Evolutionary conservation across 73 alveolate species (phyloP).

Genomic region (Paraurostyla sp.): DNA sequence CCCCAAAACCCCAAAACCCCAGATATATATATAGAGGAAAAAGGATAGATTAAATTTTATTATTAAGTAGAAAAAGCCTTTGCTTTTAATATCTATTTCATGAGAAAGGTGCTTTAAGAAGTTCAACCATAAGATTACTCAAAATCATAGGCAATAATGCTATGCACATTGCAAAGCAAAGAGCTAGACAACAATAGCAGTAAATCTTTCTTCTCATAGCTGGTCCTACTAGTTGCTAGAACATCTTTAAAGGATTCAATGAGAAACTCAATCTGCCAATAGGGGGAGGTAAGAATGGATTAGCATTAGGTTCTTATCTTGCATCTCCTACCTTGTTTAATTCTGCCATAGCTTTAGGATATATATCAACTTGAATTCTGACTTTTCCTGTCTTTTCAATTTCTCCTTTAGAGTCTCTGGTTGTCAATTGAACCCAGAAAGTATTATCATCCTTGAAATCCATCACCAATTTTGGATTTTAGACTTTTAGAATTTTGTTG

Average conservation of each 20-base stretch:
- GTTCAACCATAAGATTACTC: too few species aligned
- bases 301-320: slow-evolving; percentile 96
- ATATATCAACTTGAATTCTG: slow-evolving; percentile 81
- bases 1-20: too few species aligned
- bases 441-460: slow-evolving; percentile 83
- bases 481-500: slow-evolving; percentile 31
- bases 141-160: slow-evolving; percentile 64
- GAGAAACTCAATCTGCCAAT: slow-evolving; percentile 95
- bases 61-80: too few species aligned
- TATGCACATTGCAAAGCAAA: slow-evolving; percentile 61
- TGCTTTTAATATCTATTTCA: too few species aligned
- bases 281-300: slow-evolving; percentile 97
- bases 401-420: slow-evolving; percentile 77
- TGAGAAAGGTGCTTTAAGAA: too few species aligned
- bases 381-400: slow-evolving; percentile 86
- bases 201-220: slow-evolving; percentile 86
- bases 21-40: too few species aligned
- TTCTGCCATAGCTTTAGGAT: slow-evolving; percentile 46
- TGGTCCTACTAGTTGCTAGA: slow-evolving; percentile 91
- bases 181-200: slow-evolving; percentile 79
- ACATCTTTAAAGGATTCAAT: slow-evolving; percentile 94
- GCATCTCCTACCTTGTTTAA: slow-evolving; percentile 91
- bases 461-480: slow-evolving; percentile 27
- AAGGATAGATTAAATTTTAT: too few species aligned
- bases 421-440: slow-evolving; percentile 86